Conservation (phyloP, 2,329 filamentous ascomycete species). For the Venturia nashicola region DNA sequence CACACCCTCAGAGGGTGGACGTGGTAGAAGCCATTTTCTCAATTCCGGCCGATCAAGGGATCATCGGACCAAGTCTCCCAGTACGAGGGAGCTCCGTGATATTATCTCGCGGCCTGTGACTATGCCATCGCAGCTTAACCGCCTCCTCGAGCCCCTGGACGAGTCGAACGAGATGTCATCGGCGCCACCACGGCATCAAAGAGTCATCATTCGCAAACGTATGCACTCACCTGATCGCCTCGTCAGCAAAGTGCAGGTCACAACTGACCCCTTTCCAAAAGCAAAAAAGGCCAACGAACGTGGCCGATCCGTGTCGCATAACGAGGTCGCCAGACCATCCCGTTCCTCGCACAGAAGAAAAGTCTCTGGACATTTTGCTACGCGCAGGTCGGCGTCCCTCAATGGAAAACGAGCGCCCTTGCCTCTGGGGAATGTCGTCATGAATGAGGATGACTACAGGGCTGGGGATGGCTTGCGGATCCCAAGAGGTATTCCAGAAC, state of each 20-base stretch:
- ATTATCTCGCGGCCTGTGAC: neutral
- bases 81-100: neutral
- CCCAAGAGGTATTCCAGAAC: neutral
- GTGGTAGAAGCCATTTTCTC: constrained; percentile 3
- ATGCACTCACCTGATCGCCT: neutral
- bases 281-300: neutral
- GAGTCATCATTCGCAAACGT: neutral
- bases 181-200: neutral
- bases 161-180: neutral
- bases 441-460: neutral
- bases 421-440: neutral
- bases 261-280: neutral
- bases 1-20: constrained; percentile 4
- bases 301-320: neutral
- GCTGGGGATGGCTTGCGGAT: neutral
- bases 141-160: neutral
- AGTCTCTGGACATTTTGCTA: neutral
- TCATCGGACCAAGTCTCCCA: constrained; percentile 5
- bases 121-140: neutral
- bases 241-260: neutral
- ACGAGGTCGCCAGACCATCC: neutral
- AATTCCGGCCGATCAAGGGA: neutral
- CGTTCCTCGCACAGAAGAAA: neutral
- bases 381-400: neutral
- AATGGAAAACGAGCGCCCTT: neutral